phyloP scores from a whole-genome alignment of 164 flowering plant species.

The Magnolia kwangsiensis region DNA sequence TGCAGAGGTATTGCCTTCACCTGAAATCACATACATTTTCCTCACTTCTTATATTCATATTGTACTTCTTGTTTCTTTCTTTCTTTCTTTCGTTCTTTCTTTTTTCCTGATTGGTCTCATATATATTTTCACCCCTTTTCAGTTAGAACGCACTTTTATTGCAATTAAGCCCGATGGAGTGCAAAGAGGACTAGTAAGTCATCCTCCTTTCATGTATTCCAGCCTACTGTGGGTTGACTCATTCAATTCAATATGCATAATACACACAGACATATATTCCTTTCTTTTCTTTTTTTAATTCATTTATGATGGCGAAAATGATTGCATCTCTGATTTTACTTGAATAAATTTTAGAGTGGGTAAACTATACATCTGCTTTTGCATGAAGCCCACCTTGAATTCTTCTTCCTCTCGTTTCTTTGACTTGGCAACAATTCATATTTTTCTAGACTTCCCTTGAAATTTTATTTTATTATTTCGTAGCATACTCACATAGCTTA shows the following conservation, averaged over 20 bases:
- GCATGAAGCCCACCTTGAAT: no score
- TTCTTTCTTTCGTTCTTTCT: neutral
- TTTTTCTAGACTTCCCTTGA: neutral
- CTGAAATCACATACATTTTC: conserved; percentile 1
- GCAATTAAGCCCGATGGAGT: conserved; percentile 99
- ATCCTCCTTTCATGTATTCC: neutral
- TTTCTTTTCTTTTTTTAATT: neutral
- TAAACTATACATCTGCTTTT: no score
- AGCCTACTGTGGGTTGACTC: neutral
- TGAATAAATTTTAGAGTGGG: no score
- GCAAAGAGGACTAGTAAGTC: conserved; percentile 90
- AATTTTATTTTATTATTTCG: neutral
- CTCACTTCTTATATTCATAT: neutral
- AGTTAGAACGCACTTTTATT: conserved; percentile 95
- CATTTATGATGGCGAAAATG: neutral
- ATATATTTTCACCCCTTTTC: conserved; percentile 2
- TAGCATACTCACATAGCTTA: neutral
- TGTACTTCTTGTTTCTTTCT: neutral
- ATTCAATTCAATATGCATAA: neutral
- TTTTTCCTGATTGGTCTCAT: neutral
- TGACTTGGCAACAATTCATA: neutral
- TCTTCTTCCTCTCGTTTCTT: neutral
- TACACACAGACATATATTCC: neutral
- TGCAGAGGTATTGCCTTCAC: conserved; percentile 62
- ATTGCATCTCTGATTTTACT: neutral